Base-by-base conservation (phyloP, 208 protist species). In the Trypanosoma platydactyli region DNA sequence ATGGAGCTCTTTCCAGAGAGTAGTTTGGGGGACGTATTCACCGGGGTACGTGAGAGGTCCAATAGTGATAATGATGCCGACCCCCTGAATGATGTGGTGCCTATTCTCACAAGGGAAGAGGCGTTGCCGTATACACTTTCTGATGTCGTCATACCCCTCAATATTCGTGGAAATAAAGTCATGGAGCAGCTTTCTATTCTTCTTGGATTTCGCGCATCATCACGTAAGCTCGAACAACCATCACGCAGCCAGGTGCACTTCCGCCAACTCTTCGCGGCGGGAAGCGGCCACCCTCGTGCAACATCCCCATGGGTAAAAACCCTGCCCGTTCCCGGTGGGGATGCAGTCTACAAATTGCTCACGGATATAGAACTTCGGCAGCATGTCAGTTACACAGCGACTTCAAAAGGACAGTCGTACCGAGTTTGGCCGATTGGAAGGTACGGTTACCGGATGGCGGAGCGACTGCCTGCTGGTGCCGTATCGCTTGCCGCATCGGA, bases 391-490 rank as follows among this genome's bases (percentile, higher is more conserved):
- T 94, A 62, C 53, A 73, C 53, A 77, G 56, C 56, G 52, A 74
- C 41, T 6, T 76, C 59, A 6, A 53, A 50, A 58, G 64, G 64
- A 29, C 48, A 56, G 41, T n/a, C 57, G 1, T 29, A 71, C 54
- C 24, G 20, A 27, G 41, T 73, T 74, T 85, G 84, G 82, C 82
- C 88, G 27, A 60, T 91, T 41, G 82, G 79, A 42, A 73, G 73
- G 64, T 81, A 83, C 27, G 88, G 88, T n/a, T 78, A 79, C 44
- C 29, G 68, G 35, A 64, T 94, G 25, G 64, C 76, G 24, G 85
- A 88, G 11, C 83, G 88, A 24, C 72, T 94, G 11, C 88, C 88
- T 22, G 78, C 73, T 1, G 88, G 88, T 25, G 69, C 88, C 11
- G 54, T 88, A 29, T 72, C 85, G 0, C 25, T 76, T 25, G 49